Evolutionary conservation across 139 green algal species (phyloP).

Genomic region (Picochlorum sp.): DNA sequence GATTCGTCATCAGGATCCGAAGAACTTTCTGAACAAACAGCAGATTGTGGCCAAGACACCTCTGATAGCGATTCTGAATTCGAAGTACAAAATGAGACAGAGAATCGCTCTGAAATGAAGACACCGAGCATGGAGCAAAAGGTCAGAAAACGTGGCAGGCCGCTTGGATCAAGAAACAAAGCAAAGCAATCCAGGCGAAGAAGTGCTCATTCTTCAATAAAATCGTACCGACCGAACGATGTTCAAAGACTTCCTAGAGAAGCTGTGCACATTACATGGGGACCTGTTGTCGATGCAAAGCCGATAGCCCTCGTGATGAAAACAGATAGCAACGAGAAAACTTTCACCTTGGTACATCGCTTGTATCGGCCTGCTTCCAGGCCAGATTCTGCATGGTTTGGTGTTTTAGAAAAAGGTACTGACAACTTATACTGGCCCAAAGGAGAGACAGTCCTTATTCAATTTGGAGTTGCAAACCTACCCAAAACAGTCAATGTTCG

Average conservation of each 20-base stretch:
- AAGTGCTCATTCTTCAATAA: too few relatives aligned
- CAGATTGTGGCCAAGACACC: slow-evolving; percentile 5
- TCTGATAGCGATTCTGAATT: slow-evolving; percentile 1
- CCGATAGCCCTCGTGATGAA: slow-evolving; percentile 26
- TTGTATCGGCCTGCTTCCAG: slow-evolving; percentile 12
- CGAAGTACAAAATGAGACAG: neutral
- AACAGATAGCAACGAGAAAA: slow-evolving; percentile 8
- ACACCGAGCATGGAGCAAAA: neutral
- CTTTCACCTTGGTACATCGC: slow-evolving; percentile 18
- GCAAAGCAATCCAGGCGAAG: neutral
- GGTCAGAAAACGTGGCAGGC: neutral
- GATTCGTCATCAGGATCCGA: neutral
- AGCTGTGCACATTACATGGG: slow-evolving; percentile 17
- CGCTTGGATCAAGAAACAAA: neutral
- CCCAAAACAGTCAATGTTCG: slow-evolving; percentile 24
- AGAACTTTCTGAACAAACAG: neutral
- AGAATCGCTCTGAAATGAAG: neutral
- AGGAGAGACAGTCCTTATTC: slow-evolving; percentile 2
- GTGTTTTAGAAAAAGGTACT: slow-evolving; percentile 10
- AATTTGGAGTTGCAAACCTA: slow-evolving; percentile 18
- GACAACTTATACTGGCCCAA: slow-evolving; percentile 22
- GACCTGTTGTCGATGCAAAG: slow-evolving; percentile 19
- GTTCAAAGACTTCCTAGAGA: slow-evolving; percentile 2
- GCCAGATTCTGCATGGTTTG: slow-evolving; percentile 22
- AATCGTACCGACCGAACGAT: neutral